Evolutionary conservation across 768 basidiomycete species (phyloP).

Genomic region (Dioszegia hungarica): DNA sequence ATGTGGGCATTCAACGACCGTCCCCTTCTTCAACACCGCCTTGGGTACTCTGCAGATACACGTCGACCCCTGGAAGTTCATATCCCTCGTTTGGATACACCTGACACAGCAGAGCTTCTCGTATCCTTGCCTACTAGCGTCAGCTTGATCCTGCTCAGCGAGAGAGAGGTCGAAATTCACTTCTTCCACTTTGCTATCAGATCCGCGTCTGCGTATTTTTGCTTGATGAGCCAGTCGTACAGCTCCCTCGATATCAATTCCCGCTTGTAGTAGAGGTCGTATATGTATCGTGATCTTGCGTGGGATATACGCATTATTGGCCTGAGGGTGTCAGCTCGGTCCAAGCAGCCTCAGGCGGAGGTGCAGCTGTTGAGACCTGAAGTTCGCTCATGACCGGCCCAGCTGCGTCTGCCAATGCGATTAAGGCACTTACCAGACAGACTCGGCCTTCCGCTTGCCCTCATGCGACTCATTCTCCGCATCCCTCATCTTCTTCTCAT

Average conservation of each 20-base stretch:
- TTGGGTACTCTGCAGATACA: constrained; percentile 98
- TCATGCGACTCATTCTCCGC: constrained; percentile 97
- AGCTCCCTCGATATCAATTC: constrained; percentile 86
- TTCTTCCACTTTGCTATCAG: constrained; percentile 99
- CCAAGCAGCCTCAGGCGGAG: too few species aligned
- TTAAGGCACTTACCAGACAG: constrained; percentile 40
- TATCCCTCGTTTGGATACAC: constrained; percentile 95
- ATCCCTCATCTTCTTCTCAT: constrained; percentile 98
- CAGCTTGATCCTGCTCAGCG: neutral
- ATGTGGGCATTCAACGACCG: constrained; percentile 91
- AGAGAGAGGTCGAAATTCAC: constrained; percentile 42
- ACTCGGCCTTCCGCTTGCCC: constrained; percentile 61
- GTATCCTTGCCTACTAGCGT: constrained; percentile 59
- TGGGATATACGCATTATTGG: constrained; percentile 98
- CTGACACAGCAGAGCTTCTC: constrained; percentile 96
- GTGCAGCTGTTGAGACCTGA: too few species aligned
- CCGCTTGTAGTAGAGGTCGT: constrained; percentile 97
- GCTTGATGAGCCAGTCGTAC: constrained; percentile 96
- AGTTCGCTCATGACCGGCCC: too few species aligned
- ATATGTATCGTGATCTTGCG: constrained; percentile 91
- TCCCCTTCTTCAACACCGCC: constrained; percentile 79
- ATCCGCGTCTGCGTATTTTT: constrained; percentile 93
- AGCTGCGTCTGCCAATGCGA: too few species aligned
- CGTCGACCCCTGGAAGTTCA: constrained; percentile 98
- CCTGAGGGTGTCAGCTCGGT: constrained; percentile 53